These are phyloP conservation scores for Mycena haematopus DNA, from an alignment of 768 basidiomycete genomes.

Conservation along the genomic window DNA sequence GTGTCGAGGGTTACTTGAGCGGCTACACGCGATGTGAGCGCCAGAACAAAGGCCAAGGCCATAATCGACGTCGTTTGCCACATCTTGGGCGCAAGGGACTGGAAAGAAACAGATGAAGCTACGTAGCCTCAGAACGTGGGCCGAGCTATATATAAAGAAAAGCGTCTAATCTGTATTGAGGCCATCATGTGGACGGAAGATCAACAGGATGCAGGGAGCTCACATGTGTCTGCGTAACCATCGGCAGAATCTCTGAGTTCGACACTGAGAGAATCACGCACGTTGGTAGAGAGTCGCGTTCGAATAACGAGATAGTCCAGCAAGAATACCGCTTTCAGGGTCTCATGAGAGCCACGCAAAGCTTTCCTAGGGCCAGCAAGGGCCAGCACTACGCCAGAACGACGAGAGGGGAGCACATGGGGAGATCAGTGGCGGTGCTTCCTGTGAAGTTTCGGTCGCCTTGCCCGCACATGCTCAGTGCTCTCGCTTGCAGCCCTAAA, in stretches of 20 bases:
- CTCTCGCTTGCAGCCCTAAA: background rate
- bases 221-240: background rate
- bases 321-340: background rate
- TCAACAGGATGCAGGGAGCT: background rate
- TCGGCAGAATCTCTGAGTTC: background rate
- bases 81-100: constrained; percentile 1
- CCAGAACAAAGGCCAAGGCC: constrained; percentile 3
- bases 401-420: background rate
- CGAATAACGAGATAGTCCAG: background rate
- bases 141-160: background rate
- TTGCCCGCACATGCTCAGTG: background rate
- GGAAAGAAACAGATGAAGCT: background rate
- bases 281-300: background rate
- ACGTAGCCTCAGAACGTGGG: too few relatives aligned
- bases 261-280: background rate
- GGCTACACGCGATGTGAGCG: background rate
- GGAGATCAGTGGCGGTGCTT: background rate
- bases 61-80: constrained; percentile 6
- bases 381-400: background rate
- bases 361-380: too few relatives aligned
- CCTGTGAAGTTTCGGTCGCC: background rate
- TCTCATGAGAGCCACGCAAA: background rate
- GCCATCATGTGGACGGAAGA: background rate
- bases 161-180: background rate
- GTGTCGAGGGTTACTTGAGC: constrained; percentile 19